Percentiles rank a stretch among this genome's conserved stretches.
Conservation (phyloP, 139 green algal genomes). For the Zygnema cylindricum region DNA sequence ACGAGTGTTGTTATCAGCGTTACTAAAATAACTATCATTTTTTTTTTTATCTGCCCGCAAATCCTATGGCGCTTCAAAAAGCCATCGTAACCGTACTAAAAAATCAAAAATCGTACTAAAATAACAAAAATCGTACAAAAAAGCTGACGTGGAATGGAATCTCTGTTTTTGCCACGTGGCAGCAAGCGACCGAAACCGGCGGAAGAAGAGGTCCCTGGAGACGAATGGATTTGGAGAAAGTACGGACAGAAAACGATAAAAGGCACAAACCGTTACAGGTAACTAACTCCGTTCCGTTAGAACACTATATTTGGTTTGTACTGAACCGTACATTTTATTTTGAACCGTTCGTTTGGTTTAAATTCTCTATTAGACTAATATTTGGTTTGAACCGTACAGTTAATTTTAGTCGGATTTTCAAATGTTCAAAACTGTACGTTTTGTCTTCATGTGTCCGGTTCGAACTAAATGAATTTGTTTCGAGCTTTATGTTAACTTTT, state of each 20-base stretch:
- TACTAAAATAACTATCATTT: not conserved
- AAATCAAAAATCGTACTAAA: too few relatives aligned
- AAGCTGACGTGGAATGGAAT: too few relatives aligned
- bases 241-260: conserved; percentile 23
- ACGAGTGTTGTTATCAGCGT: not conserved
- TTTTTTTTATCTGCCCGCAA: not conserved
- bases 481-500: not conserved
- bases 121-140: too few relatives aligned
- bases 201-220: not conserved
- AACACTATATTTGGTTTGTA: not conserved
- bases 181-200: not conserved
- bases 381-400: too few relatives aligned
- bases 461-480: not conserved
- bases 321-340: not conserved
- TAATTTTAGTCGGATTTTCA: too few relatives aligned
- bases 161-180: too few relatives aligned
- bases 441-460: not conserved
- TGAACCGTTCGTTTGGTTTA: not conserved
- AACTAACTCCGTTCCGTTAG: not conserved
- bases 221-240: conserved; percentile 10
- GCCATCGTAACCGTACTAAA: too few relatives aligned
- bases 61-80: too few relatives aligned
- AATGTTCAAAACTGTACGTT: not conserved
- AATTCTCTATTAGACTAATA: not conserved
- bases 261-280: conserved; percentile 1